Conservation (phyloP, 768 basidiomycete species). For the Russula brevipes region DNA sequence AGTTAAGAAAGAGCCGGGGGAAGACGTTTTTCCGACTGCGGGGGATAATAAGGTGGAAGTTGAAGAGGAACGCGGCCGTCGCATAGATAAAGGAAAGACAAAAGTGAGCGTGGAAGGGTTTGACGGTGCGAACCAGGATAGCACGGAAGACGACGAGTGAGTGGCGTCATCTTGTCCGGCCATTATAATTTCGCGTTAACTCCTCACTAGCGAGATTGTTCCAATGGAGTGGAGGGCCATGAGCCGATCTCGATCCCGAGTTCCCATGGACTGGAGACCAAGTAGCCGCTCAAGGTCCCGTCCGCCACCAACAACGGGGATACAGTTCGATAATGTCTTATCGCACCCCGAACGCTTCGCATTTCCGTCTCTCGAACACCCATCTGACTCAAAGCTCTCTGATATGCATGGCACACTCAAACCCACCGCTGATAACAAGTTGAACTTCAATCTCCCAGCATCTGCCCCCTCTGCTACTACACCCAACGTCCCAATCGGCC, state of each 20-base stretch:
- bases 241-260: conserved; percentile 85
- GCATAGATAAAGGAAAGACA: conserved; percentile 76
- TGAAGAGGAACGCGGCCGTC: conserved; percentile 58
- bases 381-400: conserved; percentile 30
- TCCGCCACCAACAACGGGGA: conserved; percentile 48
- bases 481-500: conserved; percentile 30
- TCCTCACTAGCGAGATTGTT: conserved; percentile 43
- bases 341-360: conserved; percentile 24
- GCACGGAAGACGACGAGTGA: conserved; percentile 69
- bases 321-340: conserved; percentile 28
- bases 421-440: conserved; percentile 24
- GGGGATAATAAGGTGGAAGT: conserved; percentile 24
- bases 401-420: conserved; percentile 44
- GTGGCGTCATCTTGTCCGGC: conserved; percentile 34
- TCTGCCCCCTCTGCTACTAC: conserved; percentile 27
- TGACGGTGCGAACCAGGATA: conserved; percentile 69
- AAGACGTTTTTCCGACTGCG: conserved; percentile 19
- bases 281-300: conserved; percentile 73
- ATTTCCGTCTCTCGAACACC: conserved; percentile 25
- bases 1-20: conserved; percentile 28
- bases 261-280: conserved; percentile 89
- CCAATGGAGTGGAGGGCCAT: conserved; percentile 93
- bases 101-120: conserved; percentile 78
- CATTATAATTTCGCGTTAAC: conserved; percentile 26
- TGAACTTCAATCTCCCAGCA: conserved; percentile 24